These are phyloP conservation scores for Eremomyces bilateralis DNA, from an alignment of 495 filamentous ascomycete species.

Conservation along the genomic window DNA sequence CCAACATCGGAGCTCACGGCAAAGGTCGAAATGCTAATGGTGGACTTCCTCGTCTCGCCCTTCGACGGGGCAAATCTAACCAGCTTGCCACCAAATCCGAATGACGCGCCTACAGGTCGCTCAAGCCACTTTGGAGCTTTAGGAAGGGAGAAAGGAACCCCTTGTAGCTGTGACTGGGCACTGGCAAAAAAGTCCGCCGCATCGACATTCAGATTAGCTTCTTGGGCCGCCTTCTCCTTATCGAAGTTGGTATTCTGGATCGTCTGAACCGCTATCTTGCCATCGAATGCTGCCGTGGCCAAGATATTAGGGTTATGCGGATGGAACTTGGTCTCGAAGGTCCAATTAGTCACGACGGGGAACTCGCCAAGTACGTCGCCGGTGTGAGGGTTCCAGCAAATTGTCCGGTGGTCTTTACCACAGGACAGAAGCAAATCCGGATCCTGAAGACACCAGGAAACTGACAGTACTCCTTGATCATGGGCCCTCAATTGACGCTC, in stretches of 20 bases:
- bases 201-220: conserved; percentile 48
- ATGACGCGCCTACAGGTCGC: conserved; percentile 65
- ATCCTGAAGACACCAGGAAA: conserved; percentile 92
- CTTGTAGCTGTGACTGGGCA: conserved; percentile 77
- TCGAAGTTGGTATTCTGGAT: conserved; percentile 62
- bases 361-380: conserved; percentile 78
- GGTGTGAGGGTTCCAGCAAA: conserved; percentile 90
- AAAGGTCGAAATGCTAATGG: conserved; percentile 64
- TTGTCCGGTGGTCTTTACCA: conserved; percentile 88
- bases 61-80: conserved; percentile 45
- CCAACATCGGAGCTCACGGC: conserved; percentile 74
- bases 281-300: conserved; percentile 91
- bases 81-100: conserved; percentile 90
- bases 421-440: conserved; percentile 77
- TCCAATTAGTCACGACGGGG: conserved; percentile 95
- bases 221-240: conserved; percentile 28
- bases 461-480: conserved; percentile 75
- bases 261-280: conserved; percentile 79
- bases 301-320: conserved; percentile 77
- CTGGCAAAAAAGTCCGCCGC: conserved; percentile 94
- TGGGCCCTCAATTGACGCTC: conserved; percentile 77
- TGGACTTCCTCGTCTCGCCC: conserved; percentile 41
- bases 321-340: conserved; percentile 87
- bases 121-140: conserved; percentile 85
- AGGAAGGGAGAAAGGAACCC: conserved; percentile 61